phyloP scores from a whole-genome alignment of 139 green algal species.

The Coelastrella sp. region DNA sequence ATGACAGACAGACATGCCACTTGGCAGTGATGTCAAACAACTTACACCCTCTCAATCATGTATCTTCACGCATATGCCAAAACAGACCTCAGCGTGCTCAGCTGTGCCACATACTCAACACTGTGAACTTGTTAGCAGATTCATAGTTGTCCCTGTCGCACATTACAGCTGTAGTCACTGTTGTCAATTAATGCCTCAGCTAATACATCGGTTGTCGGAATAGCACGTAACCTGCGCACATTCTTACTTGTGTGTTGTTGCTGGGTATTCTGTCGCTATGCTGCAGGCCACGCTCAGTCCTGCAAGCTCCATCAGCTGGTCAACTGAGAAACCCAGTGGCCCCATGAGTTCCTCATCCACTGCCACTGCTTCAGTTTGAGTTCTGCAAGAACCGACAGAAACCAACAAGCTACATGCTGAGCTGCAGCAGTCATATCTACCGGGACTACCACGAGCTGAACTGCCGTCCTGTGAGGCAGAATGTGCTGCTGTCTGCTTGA shows the following conservation, averaged over 20 bases:
- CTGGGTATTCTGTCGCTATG: conserved; percentile 73
- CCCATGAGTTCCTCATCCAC: conserved; percentile 95
- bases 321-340: conserved; percentile 86
- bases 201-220: background rate
- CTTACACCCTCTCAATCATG: too few species aligned
- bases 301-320: conserved; percentile 94
- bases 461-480: background rate
- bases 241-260: conserved; percentile 13
- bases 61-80: too few species aligned
- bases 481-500: too few species aligned
- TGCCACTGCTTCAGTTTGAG: conserved; percentile 71
- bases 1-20: too few species aligned
- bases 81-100: too few species aligned
- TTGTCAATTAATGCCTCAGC: background rate
- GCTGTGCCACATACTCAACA: too few species aligned
- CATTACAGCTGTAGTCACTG: background rate
- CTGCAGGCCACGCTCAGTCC: conserved; percentile 80
- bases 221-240: background rate
- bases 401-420: too few species aligned
- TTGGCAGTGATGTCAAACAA: too few species aligned
- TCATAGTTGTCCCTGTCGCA: too few species aligned
- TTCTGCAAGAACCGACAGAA: conserved; percentile 14
- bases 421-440: too few species aligned
- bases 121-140: too few species aligned
- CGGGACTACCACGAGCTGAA: too few species aligned